These are phyloP conservation scores for Priceomyces castillae DNA, from an alignment of 805 yeast genomes.

Conservation along the genomic window DNA sequence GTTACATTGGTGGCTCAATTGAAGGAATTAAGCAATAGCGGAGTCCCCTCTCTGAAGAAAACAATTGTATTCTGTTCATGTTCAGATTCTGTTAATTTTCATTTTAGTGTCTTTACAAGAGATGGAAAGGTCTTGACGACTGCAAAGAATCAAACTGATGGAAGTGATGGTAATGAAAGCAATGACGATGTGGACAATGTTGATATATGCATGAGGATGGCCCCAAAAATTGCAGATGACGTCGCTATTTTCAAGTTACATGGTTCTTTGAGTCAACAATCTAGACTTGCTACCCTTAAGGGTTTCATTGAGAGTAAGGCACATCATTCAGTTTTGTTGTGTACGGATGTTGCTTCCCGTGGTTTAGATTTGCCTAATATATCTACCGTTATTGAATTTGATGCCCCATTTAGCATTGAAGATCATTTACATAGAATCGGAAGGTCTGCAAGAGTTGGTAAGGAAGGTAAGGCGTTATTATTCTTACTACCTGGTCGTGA, in stretches of 20 bases:
- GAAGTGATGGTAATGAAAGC: slow-evolving; percentile 18
- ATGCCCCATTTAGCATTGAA: slow-evolving; percentile 91
- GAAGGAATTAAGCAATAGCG: slow-evolving; percentile 35
- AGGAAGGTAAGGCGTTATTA: slow-evolving; percentile 69
- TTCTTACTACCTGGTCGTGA: slow-evolving; percentile 88
- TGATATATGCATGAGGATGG: slow-evolving; percentile 39
- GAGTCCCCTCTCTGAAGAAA: slow-evolving; percentile 25
- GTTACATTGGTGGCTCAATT: slow-evolving; percentile 75
- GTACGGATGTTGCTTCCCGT: slow-evolving; percentile 98
- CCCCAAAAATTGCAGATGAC: slow-evolving; percentile 49
- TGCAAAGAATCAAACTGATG: slow-evolving; percentile 18
- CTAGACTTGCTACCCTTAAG: slow-evolving; percentile 72
- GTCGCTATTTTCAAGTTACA: slow-evolving; percentile 66
- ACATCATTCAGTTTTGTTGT: slow-evolving; percentile 67
- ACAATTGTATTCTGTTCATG: slow-evolving; percentile 89
- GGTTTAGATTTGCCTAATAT: slow-evolving; percentile 91
- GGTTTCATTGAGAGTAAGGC: slow-evolving; percentile 48
- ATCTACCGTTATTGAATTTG: slow-evolving; percentile 84
- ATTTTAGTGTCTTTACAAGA: slow-evolving; percentile 69
- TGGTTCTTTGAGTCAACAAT: slow-evolving; percentile 85
- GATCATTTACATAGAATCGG: slow-evolving; percentile 97
- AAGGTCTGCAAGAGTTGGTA: slow-evolving; percentile 97
- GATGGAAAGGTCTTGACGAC: slow-evolving; percentile 42
- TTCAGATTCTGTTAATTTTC: slow-evolving; percentile 95
- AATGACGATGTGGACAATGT: slow-evolving; percentile 16